phyloP scores from a whole-genome alignment of 108 stramenopile genomes.

The Discostella pseudostelligera region DNA sequence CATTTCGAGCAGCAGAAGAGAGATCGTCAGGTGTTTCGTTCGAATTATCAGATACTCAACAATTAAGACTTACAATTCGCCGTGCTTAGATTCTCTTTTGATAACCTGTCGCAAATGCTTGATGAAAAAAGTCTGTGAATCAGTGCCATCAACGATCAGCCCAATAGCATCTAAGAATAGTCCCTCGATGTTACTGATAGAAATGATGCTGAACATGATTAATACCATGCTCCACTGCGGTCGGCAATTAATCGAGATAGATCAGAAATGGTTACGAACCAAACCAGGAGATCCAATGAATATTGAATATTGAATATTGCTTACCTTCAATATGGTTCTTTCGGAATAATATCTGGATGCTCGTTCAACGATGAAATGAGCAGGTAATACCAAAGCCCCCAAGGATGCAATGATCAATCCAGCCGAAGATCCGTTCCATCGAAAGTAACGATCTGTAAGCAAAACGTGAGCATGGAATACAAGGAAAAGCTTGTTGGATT shows the following conservation, averaged over 20 bases:
- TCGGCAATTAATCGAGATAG: not conserved
- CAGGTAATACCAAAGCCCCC: slow-evolving; percentile 54
- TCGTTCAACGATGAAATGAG: slow-evolving; percentile 60
- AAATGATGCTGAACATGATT: slow-evolving; percentile 47
- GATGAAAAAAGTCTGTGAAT: slow-evolving; percentile 1
- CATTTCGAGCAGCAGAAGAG: slow-evolving; percentile 2
- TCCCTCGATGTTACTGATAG: slow-evolving; percentile 60
- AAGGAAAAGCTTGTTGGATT: not conserved
- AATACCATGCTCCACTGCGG: slow-evolving; percentile 44
- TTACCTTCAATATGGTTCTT: slow-evolving; percentile 55
- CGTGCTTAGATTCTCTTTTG: slow-evolving; percentile 16
- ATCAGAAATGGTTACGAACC: too few species aligned
- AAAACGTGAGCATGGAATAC: not conserved
- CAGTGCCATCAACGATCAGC: slow-evolving; percentile 7
- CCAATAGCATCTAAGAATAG: slow-evolving; percentile 31
- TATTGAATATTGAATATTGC: slow-evolving; percentile 5
- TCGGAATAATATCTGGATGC: slow-evolving; percentile 66
- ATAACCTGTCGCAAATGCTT: slow-evolving; percentile 10
- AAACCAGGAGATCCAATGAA: too few species aligned
- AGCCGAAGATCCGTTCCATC: slow-evolving; percentile 59
- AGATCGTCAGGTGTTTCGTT: not conserved
- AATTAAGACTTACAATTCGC: slow-evolving; percentile 23
- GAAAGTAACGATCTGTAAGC: slow-evolving; percentile 55
- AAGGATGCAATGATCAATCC: slow-evolving; percentile 58
- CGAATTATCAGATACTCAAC: not conserved